A percentile compares a stretch with the other conserved stretches of the same genome.
Conservation (phyloP, 2,329 filamentous ascomycete genomes). For the Elsinoe ampelina region DNA sequence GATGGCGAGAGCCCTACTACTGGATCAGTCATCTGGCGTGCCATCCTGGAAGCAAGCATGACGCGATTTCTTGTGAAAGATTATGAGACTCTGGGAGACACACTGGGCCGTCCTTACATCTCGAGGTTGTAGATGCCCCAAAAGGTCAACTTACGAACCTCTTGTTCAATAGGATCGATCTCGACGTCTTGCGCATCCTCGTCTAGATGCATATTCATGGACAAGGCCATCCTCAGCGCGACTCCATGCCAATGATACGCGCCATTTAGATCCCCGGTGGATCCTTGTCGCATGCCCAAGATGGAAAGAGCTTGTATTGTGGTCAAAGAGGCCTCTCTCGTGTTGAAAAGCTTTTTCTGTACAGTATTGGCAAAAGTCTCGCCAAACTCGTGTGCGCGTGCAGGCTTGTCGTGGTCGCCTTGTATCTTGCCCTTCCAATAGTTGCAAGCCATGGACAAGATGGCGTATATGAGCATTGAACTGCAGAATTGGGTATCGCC, state of each 20-base stretch:
- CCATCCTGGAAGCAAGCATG: too few relatives aligned
- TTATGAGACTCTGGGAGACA: neutral
- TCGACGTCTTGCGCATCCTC: constrained; percentile 22
- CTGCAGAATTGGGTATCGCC: constrained; percentile 59
- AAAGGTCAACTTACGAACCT: constrained; percentile 44
- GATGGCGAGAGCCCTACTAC: neutral
- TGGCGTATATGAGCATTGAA: constrained; percentile 30
- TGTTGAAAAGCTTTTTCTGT: constrained; percentile 29
- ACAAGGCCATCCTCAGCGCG: constrained; percentile 61
- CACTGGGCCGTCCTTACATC: constrained; percentile 28
- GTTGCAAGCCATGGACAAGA: constrained; percentile 27
- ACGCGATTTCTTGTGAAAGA: too few relatives aligned
- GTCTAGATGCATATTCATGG: constrained; percentile 57
- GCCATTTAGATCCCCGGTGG: constrained; percentile 57
- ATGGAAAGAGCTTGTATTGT: constrained; percentile 67
- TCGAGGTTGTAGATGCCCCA: constrained; percentile 45
- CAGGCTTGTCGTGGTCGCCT: neutral
- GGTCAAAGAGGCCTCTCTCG: constrained; percentile 53
- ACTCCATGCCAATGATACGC: constrained; percentile 66
- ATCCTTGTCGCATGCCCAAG: constrained; percentile 67
- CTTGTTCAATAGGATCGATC: constrained; percentile 34
- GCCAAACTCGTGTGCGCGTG: neutral
- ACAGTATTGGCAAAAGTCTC: neutral
- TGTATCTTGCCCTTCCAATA: constrained; percentile 18
- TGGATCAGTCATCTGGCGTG: too few relatives aligned